phyloP scores from a whole-genome alignment of 2,329 filamentous ascomycete genomes.

The Trichoderma sp. region DNA sequence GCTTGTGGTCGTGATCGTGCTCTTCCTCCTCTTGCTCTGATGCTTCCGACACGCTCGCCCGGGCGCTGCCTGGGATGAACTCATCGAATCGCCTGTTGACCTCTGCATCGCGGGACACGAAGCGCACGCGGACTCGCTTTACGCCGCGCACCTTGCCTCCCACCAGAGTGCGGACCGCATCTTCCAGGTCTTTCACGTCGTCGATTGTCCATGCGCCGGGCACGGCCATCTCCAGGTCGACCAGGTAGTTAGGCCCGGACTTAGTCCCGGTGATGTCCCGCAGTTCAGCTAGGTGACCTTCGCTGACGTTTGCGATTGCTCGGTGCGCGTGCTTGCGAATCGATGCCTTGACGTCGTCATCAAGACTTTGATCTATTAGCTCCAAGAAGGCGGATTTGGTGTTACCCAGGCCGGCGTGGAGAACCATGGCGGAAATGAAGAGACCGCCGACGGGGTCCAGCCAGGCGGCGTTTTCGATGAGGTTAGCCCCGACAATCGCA shows the following conservation, averaged over 20 bases:
- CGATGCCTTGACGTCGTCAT: slow-evolving; percentile 73
- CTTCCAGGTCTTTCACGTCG: slow-evolving; percentile 67
- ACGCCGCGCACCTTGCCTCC: slow-evolving; percentile 79
- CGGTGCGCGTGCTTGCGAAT: slow-evolving; percentile 64
- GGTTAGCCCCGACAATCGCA: slow-evolving; percentile 85
- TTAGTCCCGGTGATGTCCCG: slow-evolving; percentile 85
- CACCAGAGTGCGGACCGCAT: slow-evolving; percentile 66
- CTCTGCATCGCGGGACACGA: slow-evolving; percentile 65
- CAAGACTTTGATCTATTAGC: slow-evolving; percentile 85
- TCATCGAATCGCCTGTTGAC: slow-evolving; percentile 67
- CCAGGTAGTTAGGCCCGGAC: slow-evolving; percentile 91
- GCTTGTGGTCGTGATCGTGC: slow-evolving; percentile 33
- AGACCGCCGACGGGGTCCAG: slow-evolving; percentile 91
- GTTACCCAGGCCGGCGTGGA: slow-evolving; percentile 85
- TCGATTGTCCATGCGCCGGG: slow-evolving; percentile 73
- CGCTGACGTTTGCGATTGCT: slow-evolving; percentile 52
- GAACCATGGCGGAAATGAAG: slow-evolving; percentile 88
- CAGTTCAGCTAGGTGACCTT: slow-evolving; percentile 62
- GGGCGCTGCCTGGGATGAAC: slow-evolving; percentile 66
- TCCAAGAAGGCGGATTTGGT: slow-evolving; percentile 79
- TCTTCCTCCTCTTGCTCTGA: slow-evolving; percentile 40
- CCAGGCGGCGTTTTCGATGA: slow-evolving; percentile 82
- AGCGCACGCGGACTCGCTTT: slow-evolving; percentile 77
- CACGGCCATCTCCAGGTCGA: slow-evolving; percentile 83
- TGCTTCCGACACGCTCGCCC: slow-evolving; percentile 51